Conservation (phyloP, 108 stramenopile species). For the Aurantiochytrium sp. region DNA sequence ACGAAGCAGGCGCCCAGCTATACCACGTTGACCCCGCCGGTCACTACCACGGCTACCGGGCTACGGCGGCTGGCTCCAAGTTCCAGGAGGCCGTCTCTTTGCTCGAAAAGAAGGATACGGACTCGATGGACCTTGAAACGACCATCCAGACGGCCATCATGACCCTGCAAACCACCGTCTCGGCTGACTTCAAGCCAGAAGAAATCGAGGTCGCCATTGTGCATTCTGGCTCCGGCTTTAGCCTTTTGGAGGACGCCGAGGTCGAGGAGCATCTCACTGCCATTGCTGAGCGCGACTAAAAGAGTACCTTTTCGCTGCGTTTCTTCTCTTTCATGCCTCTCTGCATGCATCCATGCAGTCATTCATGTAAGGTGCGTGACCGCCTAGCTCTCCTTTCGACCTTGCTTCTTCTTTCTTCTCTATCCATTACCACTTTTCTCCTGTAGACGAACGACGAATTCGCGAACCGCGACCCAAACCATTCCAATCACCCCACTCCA, state of each 20-base stretch:
- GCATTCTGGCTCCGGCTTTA: constrained; percentile 49
- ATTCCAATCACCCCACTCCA: too few species aligned
- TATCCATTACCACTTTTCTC: too few species aligned
- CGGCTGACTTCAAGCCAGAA: constrained; percentile 84
- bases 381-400: too few species aligned
- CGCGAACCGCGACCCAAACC: too few species aligned
- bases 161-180: constrained; percentile 83
- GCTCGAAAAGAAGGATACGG: constrained; percentile 88
- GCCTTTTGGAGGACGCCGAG: constrained; percentile 75
- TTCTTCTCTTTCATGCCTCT: too few species aligned
- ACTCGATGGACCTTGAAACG: constrained; percentile 48
- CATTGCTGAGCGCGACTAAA: constrained; percentile 74
- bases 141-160: constrained; percentile 77
- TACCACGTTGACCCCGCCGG: constrained; percentile 98
- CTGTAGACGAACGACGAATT: too few species aligned
- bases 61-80: constrained; percentile 80
- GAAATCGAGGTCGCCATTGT: constrained; percentile 91
- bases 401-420: too few species aligned
- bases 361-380: too few species aligned
- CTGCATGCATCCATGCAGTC: too few species aligned
- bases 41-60: constrained; percentile 87
- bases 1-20: constrained; percentile 87
- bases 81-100: constrained; percentile 97
- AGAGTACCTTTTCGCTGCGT: too few species aligned
- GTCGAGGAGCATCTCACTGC: constrained; percentile 91